Evolutionary conservation across 2,329 filamentous ascomycete genomes (phyloP), one percentile per base, ranked within the genome.

Genomic region (Bipolaris gigantea): DNA sequence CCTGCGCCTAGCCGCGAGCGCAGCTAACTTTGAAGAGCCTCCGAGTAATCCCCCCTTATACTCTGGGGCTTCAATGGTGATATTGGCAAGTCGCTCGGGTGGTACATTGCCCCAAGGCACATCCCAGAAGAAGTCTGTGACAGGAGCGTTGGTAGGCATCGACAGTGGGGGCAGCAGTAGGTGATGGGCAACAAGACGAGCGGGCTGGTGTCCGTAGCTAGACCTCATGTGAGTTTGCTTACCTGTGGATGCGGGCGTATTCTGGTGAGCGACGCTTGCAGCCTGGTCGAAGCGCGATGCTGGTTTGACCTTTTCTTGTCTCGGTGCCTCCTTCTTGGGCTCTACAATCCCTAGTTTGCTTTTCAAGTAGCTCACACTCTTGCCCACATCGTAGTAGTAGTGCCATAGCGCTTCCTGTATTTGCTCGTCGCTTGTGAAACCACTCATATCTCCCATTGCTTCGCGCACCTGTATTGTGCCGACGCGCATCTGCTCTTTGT

Each of bases 361-460:
- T 59, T 86, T 83, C 53, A 99, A 76, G 69, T 95, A 97, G 52
- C 83, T 81, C 34, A 95, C 88, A 1, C 90, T 86, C 75, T 96
- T 96, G 53, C 86, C 88, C 27, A 96, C 81, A 66, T 99, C 92
- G 72, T 92, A 97, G 73, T 93, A 97, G 75, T 97, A 97, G 75
- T 99, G 86, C 91, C 92, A 97, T 15, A 99, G 76, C 0, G 92
- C 84, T 57, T 97, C 93, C 72, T 96, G 86, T 58, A 97, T 93
- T 69, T 96, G 88, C 34, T 80, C 78, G 55, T 88, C 84, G 5
- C 83, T 81, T n/a, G 83, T 77, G 69, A 57, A 57, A 80, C 83
- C 64, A 87, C 80, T 57, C 83, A 56, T 44, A 13, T 77, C 73
- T 6, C 85, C 88, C n/a, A 96, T 79, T 8, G 82, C 81, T 57